A percentile compares a stretch with the other conserved stretches of the same genome.
Evolutionary conservation across 306 rosid species (phyloP).

Genomic region (Pueraria montana): DNA sequence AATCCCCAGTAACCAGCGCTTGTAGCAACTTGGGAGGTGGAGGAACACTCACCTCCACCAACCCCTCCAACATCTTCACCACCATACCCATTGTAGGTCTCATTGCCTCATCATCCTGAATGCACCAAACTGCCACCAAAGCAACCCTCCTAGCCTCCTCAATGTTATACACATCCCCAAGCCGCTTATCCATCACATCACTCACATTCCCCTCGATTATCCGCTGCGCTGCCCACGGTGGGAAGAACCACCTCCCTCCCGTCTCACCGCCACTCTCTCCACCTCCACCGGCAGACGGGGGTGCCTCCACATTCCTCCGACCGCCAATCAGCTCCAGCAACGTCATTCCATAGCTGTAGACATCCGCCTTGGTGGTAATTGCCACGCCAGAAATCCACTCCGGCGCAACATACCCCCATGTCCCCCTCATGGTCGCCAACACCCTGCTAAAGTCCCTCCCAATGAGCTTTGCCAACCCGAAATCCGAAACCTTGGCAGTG

Average conservation of each 20-base stretch:
- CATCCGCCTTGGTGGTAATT: slow-evolving; percentile 87
- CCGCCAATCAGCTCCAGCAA: slow-evolving; percentile 79
- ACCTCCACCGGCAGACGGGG: slow-evolving; percentile 51
- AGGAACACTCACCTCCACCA: slow-evolving; percentile 72
- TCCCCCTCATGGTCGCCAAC: slow-evolving; percentile 86
- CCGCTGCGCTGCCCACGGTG: slow-evolving; percentile 85
- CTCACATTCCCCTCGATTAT: slow-evolving; percentile 68
- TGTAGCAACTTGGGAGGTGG: slow-evolving; percentile 81
- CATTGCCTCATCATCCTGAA: slow-evolving; percentile 79
- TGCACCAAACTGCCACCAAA: slow-evolving; percentile 91
- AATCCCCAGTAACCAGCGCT: slow-evolving; percentile 82
- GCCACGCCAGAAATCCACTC: slow-evolving; percentile 91
- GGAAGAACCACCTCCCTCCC: slow-evolving; percentile 83
- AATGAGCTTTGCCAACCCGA: slow-evolving; percentile 82
- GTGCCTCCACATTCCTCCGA: slow-evolving; percentile 75
- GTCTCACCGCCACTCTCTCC: slow-evolving; percentile 49
- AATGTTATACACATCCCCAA: slow-evolving; percentile 57
- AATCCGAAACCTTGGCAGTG: slow-evolving; percentile 83
- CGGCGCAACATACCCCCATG: slow-evolving; percentile 92
- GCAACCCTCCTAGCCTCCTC: slow-evolving; percentile 73
- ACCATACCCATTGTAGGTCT: slow-evolving; percentile 87
- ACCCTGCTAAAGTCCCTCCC: slow-evolving; percentile 83
- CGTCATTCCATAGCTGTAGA: slow-evolving; percentile 92
- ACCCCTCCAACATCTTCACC: slow-evolving; percentile 87
- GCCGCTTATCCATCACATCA: slow-evolving; percentile 70